Evolutionary conservation across 352 stramenopile genomes (phyloP).

Genomic region (Globisporangium echinulatum): DNA sequence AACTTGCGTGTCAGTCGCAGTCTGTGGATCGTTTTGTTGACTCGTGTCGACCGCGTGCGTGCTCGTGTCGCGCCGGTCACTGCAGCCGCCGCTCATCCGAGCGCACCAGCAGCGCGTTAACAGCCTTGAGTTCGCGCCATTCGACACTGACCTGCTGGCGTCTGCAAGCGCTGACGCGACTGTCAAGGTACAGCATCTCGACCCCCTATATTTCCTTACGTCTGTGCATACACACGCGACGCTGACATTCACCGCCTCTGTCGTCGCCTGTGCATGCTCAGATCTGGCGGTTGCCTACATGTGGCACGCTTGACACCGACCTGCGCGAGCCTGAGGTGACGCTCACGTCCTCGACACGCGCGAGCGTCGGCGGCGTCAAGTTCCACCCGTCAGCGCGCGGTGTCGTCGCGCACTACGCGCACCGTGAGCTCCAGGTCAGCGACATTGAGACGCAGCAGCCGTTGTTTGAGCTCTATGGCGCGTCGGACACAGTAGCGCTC

Average conservation of each 20-base stretch:
- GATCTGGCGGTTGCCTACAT: slow-evolving; percentile 47
- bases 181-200: slow-evolving; percentile 26
- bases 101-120: slow-evolving; percentile 59
- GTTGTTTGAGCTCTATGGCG: slow-evolving; percentile 13
- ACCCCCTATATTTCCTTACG: background rate
- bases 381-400: slow-evolving; percentile 50
- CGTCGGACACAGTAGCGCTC: slow-evolving; percentile 2
- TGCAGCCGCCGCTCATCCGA: slow-evolving; percentile 46
- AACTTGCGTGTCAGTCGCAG: no score
- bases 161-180: slow-evolving; percentile 49
- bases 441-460: slow-evolving; percentile 32
- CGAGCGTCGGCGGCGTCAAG: slow-evolving; percentile 26
- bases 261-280: slow-evolving; percentile 5
- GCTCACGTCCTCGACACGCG: slow-evolving; percentile 13
- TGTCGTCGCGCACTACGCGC: slow-evolving; percentile 37
- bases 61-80: background rate
- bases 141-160: slow-evolving; percentile 41
- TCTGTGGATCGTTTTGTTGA: no score
- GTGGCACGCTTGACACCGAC: slow-evolving; percentile 20
- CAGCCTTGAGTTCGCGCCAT: slow-evolving; percentile 53
- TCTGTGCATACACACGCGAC: no score
- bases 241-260: no score
- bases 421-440: slow-evolving; percentile 33
- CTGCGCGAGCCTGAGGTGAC: slow-evolving; percentile 12
- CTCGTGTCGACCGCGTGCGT: background rate